These are phyloP conservation scores for Phialophora macrospora DNA, from an alignment of 2,329 filamentous ascomycete species.

Conservation along the genomic window DNA sequence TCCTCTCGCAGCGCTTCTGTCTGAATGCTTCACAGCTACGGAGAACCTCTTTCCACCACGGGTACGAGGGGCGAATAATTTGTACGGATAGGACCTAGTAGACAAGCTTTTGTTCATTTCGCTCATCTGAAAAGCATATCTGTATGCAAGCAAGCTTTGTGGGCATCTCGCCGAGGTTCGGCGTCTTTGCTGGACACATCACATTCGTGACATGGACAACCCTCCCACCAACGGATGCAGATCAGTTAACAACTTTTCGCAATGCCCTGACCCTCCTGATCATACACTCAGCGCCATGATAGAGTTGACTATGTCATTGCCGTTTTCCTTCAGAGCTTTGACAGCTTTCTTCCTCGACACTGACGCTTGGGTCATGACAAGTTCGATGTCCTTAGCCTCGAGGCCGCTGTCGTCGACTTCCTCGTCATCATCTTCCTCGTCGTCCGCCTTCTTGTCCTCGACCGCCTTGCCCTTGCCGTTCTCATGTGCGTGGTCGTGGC, in stretches of 20 bases:
- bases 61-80: background rate
- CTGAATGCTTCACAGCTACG: background rate
- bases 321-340: constrained; percentile 95
- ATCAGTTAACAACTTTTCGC: constrained; percentile 24
- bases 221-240: constrained; percentile 15
- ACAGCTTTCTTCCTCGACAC: constrained; percentile 98
- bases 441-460: constrained; percentile 69
- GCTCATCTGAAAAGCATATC: constrained; percentile 23
- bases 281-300: constrained; percentile 97
- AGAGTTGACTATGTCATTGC: constrained; percentile 99
- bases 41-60: background rate
- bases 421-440: constrained; percentile 90
- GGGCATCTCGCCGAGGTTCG: constrained; percentile 11
- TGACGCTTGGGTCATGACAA: constrained; percentile 96
- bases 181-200: background rate
- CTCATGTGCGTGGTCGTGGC: constrained; percentile 58
- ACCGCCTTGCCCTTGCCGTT: constrained; percentile 71
- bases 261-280: constrained; percentile 22
- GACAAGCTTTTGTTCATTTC: constrained; percentile 18
- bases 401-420: constrained; percentile 93
- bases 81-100: background rate
- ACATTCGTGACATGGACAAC: constrained; percentile 7
- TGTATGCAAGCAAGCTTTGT: constrained; percentile 14
- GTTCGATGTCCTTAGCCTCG: constrained; percentile 98
- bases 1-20: constrained; percentile 1